A percentile compares a stretch with the other conserved stretches of the same genome.
Conservation (phyloP, 2,329 filamentous ascomycete species). For the Cordyceps javanica region DNA sequence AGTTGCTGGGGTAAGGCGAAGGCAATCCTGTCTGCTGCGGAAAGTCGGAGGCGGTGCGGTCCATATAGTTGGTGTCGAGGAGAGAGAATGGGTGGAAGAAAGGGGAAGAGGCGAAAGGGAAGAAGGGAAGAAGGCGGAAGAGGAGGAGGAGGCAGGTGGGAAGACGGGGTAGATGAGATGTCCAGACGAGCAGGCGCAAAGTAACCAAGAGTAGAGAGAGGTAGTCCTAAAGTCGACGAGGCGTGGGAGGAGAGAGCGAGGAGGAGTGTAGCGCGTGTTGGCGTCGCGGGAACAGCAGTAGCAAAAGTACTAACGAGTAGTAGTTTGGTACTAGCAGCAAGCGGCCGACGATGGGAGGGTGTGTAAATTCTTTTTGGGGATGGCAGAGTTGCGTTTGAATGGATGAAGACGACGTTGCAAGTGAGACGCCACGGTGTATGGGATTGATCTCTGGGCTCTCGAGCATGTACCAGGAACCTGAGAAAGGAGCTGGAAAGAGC, state of each 20-base stretch:
- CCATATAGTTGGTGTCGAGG: conserved; percentile 38
- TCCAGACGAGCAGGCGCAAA: background rate
- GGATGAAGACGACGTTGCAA: background rate
- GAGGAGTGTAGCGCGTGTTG: background rate
- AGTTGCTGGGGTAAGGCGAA: conserved; percentile 61
- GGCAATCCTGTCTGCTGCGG: conserved; percentile 78
- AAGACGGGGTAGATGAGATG: background rate
- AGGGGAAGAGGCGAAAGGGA: conserved; percentile 13
- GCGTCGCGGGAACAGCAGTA: background rate
- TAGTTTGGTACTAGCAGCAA: background rate
- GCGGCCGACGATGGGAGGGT: background rate
- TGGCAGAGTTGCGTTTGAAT: background rate
- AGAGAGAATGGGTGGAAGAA: conserved; percentile 16
- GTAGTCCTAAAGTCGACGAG: background rate
- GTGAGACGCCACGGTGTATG: background rate
- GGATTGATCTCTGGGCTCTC: background rate
- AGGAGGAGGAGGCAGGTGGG: conserved; percentile 4
- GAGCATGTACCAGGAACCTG: background rate
- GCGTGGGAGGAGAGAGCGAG: background rate
- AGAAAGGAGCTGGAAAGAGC: conserved; percentile 3
- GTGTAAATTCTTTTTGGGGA: background rate
- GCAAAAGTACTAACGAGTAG: background rate
- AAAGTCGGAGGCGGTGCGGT: conserved; percentile 65
- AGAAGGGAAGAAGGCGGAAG: conserved; percentile 1
- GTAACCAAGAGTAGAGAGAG: background rate